Conservation (phyloP, 176 grass and related monocot genomes). For the Stipa capillata region DNA sequence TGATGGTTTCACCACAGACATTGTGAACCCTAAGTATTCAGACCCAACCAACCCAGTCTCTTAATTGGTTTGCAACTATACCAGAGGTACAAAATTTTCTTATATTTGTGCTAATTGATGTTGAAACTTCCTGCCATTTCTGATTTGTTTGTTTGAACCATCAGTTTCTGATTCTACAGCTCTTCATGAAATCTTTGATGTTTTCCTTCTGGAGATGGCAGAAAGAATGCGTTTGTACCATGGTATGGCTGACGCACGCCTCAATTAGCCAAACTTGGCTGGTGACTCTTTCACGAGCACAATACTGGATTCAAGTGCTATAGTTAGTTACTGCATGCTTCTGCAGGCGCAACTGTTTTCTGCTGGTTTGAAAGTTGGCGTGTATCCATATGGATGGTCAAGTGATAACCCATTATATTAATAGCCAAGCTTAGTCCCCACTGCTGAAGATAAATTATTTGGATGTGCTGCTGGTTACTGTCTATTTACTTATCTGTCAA, state of each 20-base stretch:
- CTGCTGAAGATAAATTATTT: neutral
- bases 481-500: neutral
- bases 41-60: conserved; percentile 13
- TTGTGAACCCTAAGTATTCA: neutral
- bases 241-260: neutral
- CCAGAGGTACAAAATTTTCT: neutral
- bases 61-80: neutral
- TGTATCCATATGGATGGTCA: neutral
- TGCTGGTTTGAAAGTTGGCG: neutral
- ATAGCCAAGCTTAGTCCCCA: neutral
- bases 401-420: neutral
- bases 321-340: neutral
- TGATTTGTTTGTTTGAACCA: neutral
- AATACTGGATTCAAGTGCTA: neutral
- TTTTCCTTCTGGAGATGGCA: neutral
- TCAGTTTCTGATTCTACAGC: neutral
- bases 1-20: neutral
- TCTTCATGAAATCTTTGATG: neutral
- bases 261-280: neutral
- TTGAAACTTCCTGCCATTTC: neutral
- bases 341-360: neutral
- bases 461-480: too few relatives aligned
- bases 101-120: neutral
- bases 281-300: neutral
- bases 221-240: neutral